phyloP scores from a whole-genome alignment of 164 flowering plant genomes.

The Akebia trifoliata region DNA sequence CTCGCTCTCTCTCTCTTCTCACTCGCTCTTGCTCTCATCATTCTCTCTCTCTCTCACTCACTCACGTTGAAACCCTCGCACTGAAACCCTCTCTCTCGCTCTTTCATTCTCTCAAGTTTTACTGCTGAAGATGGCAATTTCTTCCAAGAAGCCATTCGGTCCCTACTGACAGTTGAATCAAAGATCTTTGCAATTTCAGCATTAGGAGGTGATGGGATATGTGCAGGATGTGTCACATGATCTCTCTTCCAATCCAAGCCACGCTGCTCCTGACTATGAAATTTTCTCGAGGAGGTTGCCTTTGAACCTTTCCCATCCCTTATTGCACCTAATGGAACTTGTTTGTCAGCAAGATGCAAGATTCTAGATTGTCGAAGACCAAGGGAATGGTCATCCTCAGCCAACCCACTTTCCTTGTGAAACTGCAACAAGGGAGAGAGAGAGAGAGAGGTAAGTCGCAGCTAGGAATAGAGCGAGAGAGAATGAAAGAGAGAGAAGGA shows the following conservation, averaged over 20 bases:
- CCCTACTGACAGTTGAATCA: conserved; percentile 49
- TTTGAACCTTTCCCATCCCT: conserved; percentile 39
- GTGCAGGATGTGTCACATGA: conserved; percentile 22
- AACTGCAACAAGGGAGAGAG: conserved; percentile 88
- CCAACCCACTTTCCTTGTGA: conserved; percentile 89
- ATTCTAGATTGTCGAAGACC: conserved; percentile 61
- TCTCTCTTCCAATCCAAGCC: conserved; percentile 49
- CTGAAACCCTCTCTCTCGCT: too few species aligned
- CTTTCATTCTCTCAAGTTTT: conserved; percentile 41
- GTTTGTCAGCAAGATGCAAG: conserved; percentile 56
- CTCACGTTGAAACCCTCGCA: too few species aligned
- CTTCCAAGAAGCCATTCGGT: conserved; percentile 84
- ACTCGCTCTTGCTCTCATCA: too few species aligned
- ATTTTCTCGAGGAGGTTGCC: conserved; percentile 44
- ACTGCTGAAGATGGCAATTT: conserved; percentile 62
- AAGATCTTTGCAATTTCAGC: conserved; percentile 34
- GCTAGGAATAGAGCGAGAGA: too few species aligned
- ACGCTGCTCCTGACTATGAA: conserved; percentile 84
- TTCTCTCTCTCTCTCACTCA: too few species aligned
- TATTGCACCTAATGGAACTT: conserved; percentile 29
- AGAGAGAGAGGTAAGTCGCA: too few species aligned
- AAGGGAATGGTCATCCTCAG: conserved; percentile 65
- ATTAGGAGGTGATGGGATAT: conserved; percentile 23
- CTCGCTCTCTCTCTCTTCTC: too few species aligned
- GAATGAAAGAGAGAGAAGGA: too few species aligned